Evolutionary conservation across 495 filamentous ascomycete species (phyloP).

Genomic region (Penicillium odoratum): DNA sequence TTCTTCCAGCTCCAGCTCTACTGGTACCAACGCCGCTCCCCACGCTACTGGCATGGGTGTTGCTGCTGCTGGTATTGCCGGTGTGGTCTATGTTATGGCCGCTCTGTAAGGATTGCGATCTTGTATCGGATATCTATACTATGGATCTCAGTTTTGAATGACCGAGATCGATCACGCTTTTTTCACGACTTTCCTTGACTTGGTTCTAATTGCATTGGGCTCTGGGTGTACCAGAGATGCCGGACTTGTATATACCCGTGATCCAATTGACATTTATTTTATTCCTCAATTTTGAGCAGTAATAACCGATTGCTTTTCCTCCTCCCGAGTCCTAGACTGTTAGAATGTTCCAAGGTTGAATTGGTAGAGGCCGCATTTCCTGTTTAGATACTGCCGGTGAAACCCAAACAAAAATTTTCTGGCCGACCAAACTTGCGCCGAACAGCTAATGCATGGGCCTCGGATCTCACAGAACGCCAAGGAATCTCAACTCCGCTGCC

Average conservation of each 20-base stretch:
- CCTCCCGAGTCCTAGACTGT: no score
- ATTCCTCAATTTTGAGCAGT: neutral
- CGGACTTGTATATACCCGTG: neutral
- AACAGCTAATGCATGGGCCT: no score
- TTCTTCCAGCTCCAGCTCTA: slow-evolving; percentile 18
- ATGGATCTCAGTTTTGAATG: neutral
- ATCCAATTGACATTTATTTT: neutral
- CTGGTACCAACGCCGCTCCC: slow-evolving; percentile 12
- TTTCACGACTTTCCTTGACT: slow-evolving; percentile 23
- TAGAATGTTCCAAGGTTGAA: no score
- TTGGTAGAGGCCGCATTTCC: no score
- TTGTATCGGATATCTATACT: neutral
- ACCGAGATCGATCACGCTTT: slow-evolving; percentile 3
- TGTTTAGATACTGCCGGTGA: no score
- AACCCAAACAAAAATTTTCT: no score
- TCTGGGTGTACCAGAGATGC: neutral
- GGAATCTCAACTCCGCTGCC: no score
- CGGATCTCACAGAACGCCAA: no score
- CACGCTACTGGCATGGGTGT: slow-evolving; percentile 23
- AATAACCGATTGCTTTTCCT: neutral
- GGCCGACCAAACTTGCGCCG: no score
- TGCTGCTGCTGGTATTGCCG: slow-evolving; percentile 27
- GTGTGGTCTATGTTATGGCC: slow-evolving; percentile 41
- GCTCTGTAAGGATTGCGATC: slow-evolving; percentile 28
- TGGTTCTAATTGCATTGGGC: slow-evolving; percentile 2